phyloP scores from a whole-genome alignment of 257 asterid genomes.

The Coffea canephora region DNA sequence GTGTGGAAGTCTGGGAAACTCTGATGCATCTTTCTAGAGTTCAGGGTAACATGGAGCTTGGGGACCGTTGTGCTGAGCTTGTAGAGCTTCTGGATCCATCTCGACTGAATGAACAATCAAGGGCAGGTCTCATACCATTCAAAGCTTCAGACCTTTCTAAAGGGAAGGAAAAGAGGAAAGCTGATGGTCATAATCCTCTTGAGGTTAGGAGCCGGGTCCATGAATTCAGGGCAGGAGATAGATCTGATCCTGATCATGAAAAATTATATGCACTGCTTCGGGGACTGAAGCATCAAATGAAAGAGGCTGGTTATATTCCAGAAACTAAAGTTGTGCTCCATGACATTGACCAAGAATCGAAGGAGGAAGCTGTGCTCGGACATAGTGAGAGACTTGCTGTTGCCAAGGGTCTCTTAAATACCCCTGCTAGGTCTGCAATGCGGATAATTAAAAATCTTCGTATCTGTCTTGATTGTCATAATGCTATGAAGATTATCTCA shows the following conservation, averaged over 20 bases:
- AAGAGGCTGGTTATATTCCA: conserved; percentile 72
- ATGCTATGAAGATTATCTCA: conserved; percentile 70
- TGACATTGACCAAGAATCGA: conserved; percentile 75
- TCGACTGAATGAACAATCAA: conserved; percentile 60
- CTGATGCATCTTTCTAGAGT: conserved; percentile 64
- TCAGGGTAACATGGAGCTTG: conserved; percentile 72
- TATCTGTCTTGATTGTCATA: conserved; percentile 80
- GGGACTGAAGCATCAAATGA: conserved; percentile 73
- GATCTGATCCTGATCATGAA: conserved; percentile 68
- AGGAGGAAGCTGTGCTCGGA: conserved; percentile 84
- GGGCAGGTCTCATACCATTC: conserved; percentile 59
- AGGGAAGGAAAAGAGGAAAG: conserved; percentile 54
- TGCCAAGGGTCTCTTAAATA: conserved; percentile 71
- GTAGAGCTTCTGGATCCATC: conserved; percentile 58
- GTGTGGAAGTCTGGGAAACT: conserved; percentile 58
- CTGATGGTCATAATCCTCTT: conserved; percentile 45
- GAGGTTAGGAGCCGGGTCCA: conserved; percentile 57
- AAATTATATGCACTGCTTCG: conserved; percentile 53
- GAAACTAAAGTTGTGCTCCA: conserved; percentile 78
- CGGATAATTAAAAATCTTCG: conserved; percentile 78
- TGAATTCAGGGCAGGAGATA: conserved; percentile 84
- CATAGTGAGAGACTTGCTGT: conserved; percentile 91
- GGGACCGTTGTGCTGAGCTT: conserved; percentile 71
- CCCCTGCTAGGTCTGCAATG: conserved; percentile 56
- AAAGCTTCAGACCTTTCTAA: conserved; percentile 45